These are phyloP conservation scores for Flaveria sonorensis DNA, from an alignment of 129 eudicot species.

Conservation along the genomic window DNA sequence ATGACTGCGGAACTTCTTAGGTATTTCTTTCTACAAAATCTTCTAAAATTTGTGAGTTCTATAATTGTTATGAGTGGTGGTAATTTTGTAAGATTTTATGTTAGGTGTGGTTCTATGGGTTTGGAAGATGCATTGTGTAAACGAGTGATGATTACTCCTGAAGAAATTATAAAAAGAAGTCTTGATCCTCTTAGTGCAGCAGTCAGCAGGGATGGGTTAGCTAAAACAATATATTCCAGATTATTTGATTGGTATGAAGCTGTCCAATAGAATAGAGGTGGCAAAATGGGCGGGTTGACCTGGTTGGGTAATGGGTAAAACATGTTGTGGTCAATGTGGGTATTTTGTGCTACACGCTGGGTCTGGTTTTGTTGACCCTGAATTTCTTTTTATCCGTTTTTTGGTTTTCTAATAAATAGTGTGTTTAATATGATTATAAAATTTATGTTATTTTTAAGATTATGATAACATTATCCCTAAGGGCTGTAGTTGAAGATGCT, in stretches of 20 bases:
- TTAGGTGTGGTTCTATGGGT: conserved; percentile 87
- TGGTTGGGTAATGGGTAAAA: conserved; percentile 17
- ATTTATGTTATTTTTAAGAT: neutral
- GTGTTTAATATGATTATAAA: conserved; percentile 1
- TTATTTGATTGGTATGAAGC: conserved; percentile 84
- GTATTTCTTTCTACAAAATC: conserved; percentile 42
- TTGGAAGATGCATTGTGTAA: conserved; percentile 92
- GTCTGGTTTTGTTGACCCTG: neutral
- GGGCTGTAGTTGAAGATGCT: neutral
- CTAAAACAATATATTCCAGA: conserved; percentile 90
- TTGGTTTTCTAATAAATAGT: neutral
- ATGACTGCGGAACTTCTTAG: conserved; percentile 86
- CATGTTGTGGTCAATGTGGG: conserved; percentile 15
- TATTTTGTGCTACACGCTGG: neutral
- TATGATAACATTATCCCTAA: neutral
- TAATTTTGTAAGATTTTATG: conserved; percentile 18
- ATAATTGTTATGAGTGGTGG: conserved; percentile 10
- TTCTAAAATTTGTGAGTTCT: neutral
- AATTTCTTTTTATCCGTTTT: neutral
- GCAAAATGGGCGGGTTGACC: neutral
- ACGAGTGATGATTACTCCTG: conserved; percentile 99
- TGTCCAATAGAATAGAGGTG: neutral
- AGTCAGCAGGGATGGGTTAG: conserved; percentile 96
- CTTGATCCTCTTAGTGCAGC: conserved; percentile 97
- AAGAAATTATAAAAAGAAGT: conserved; percentile 92